A percentile compares a stretch with the other conserved stretches of the same genome.
Conservation (phyloP, 495 filamentous ascomycete genomes). For the Staphylotrichum tortipilum region DNA sequence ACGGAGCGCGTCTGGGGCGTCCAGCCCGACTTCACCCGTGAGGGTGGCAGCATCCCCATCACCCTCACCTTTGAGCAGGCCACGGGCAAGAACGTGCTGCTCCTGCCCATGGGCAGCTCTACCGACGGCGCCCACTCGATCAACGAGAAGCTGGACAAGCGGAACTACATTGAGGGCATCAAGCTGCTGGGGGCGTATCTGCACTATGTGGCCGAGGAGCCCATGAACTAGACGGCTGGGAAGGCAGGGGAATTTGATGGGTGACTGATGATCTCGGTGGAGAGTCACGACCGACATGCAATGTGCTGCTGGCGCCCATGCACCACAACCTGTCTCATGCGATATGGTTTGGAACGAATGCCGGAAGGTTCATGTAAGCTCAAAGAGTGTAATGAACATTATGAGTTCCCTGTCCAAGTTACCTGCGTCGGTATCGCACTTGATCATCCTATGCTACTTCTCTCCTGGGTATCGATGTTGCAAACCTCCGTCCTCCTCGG, state of each 20-base stretch:
- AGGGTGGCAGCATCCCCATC: constrained; percentile 94
- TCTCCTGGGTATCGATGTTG: constrained; percentile 1
- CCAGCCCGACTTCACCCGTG: constrained; percentile 88
- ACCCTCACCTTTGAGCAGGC: constrained; percentile 96
- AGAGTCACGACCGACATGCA: too few species aligned
- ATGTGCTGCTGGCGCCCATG: too few species aligned
- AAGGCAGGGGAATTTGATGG: not conserved
- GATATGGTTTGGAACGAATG: too few species aligned
- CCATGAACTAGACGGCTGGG: constrained; percentile 34
- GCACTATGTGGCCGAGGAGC: constrained; percentile 93
- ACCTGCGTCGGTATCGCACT: too few species aligned
- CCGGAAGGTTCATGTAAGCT: too few species aligned
- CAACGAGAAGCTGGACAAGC: constrained; percentile 96
- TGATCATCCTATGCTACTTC: too few species aligned
- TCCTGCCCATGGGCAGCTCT: constrained; percentile 92
- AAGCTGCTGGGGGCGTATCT: constrained; percentile 92
- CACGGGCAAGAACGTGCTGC: constrained; percentile 94
- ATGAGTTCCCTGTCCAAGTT: not conserved
- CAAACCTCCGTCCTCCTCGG: not conserved
- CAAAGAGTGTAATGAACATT: not conserved
- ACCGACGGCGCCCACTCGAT: constrained; percentile 95
- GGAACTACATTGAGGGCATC: constrained; percentile 97
- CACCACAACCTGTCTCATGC: too few species aligned
- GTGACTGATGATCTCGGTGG: too few species aligned
- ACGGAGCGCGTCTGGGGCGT: constrained; percentile 86